Conservation (phyloP, 1,284 basidiomycete species). For the Microbotryum saponariae region DNA sequence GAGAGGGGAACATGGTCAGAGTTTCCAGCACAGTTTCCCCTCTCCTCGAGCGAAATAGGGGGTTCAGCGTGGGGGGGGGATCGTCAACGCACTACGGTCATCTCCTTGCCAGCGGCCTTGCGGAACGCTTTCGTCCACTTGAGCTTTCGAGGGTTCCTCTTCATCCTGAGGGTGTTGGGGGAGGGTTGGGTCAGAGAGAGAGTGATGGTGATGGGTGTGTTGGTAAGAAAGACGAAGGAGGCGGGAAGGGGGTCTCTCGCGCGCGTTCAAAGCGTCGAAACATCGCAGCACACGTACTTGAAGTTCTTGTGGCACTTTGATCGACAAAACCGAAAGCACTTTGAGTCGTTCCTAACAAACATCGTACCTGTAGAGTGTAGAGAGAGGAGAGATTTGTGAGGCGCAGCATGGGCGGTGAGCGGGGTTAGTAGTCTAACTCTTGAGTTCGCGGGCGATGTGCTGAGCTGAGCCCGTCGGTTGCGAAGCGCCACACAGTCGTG, state of each 20-base stretch:
- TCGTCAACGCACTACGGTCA: slow-evolving; percentile 74
- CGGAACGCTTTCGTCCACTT: slow-evolving; percentile 99
- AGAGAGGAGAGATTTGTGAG: background rate
- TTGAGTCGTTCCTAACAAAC: slow-evolving; percentile 93
- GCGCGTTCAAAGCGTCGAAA: too few relatives aligned
- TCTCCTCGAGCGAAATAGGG: background rate
- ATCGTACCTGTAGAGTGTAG: slow-evolving; percentile 56
- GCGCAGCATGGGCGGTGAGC: too few relatives aligned
- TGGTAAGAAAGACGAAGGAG: background rate
- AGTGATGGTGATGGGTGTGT: too few relatives aligned
- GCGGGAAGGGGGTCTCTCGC: too few relatives aligned
- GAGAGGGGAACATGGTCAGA: background rate
- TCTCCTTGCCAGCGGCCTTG: slow-evolving; percentile 98
- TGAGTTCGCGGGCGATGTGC: too few relatives aligned
- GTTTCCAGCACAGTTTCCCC: too few relatives aligned
- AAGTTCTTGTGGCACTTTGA: slow-evolving; percentile 98
- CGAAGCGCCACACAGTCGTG: too few relatives aligned
- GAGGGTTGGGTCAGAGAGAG: too few relatives aligned
- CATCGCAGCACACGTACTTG: slow-evolving; percentile 75
- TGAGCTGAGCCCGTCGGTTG: too few relatives aligned
- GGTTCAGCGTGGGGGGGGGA: too few relatives aligned
- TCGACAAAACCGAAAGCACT: slow-evolving; percentile 92
- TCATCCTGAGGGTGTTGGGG: slow-evolving; percentile 90
- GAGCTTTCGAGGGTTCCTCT: slow-evolving; percentile 98
- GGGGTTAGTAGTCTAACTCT: too few relatives aligned